Base-by-base conservation (phyloP, 208 protist species). In the Acanthamoeba triangularis region DNA sequence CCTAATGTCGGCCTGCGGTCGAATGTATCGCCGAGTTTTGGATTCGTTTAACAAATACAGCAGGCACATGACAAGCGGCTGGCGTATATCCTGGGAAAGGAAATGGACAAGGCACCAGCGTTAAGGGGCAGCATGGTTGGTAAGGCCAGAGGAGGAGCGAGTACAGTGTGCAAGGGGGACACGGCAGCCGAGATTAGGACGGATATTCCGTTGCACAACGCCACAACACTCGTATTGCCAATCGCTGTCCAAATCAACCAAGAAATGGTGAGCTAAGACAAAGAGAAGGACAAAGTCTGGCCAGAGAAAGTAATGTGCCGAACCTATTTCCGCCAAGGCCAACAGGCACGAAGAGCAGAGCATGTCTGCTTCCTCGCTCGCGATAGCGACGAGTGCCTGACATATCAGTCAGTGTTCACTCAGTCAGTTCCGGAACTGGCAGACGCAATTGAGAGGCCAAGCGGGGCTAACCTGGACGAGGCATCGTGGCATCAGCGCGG, bases 1-100 rank as follows among this genome's bases (percentile, higher is more conserved):
- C 65, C 90, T 10, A 20, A 82, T 76, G 44, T 94, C 90, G 52
- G 30, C n/a, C 6, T 82, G 30, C 8, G 90, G 90, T 35, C 90
- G 90, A 33, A 94, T 84, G 67, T 84, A 94, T 56, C n/a, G 35
- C 0, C 90, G 61, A n/a, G 41, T 94, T 33, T 30, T n/a, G 65
- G 90, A 33, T 18, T 84, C 72, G 23, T 76, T 82, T 67, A 94
- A 37, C 8, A 94, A 25, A 23, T 94, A 94, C 44, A 94, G 90
- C 67, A 94, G 13, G 35, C 90, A 84, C 47, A 94, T 56, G 3
- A 94, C 33, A 37, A 94, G 33, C 52, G 90, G 54, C n/a, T 82
- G 30, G 7, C 52, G 90, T 11, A 94, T 76, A 1, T 92, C 85
- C 85, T 92, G 85, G 16, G 23, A 28, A 47, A 82, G 35, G 44